Evolutionary conservation across 2,329 filamentous ascomycete genomes (phyloP), one percentile per base, ranked within the genome.

Genomic region (Phoma sp.): DNA sequence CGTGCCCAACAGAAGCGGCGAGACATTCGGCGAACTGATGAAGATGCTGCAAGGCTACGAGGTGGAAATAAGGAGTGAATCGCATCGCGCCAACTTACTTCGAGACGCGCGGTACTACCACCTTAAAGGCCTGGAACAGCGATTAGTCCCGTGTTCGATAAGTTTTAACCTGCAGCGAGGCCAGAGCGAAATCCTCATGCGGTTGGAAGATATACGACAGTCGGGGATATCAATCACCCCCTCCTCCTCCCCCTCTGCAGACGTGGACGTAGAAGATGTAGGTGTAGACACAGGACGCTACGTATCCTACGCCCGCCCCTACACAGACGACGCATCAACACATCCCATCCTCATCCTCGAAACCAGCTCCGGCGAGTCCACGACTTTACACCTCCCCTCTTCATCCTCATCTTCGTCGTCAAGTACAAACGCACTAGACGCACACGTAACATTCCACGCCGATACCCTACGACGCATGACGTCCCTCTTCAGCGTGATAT

Each of bases 41-140:
- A 89, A 91, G 63, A 78, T 96, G 32, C 80, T 97, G 4, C 86
- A 91, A 46, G 93, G 93, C 4, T 97, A 97, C 72, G 88, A 90
- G 0, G 76, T 97, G 1, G 81, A 88, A 18, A 91, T 97, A 54
- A 83, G 87, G 47, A 83, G 87, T 71, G 90, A 93, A 59, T 81
- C 83, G 2, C 93, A 98, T 68, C 87, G 93, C 81, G 85, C 18
- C 85, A 90, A 53, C 82, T 17, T 98, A 3, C 79, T 98, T 1
- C 84, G 90, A 33, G 93, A 98, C 74, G 95, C 91, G 58, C 87
- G 91, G 46, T 98, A 97, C 74, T 97, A 93, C 74, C 92, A 96
- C 72, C 87, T 98, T 64, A 93, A 93, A 69, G 92, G 92, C 0
- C 78, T 97, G 0, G 93, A 98, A 76, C 93, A 98, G 75, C 87